phyloP scores from a whole-genome alignment of 257 asterid species.

The Ilex asprella region DNA sequence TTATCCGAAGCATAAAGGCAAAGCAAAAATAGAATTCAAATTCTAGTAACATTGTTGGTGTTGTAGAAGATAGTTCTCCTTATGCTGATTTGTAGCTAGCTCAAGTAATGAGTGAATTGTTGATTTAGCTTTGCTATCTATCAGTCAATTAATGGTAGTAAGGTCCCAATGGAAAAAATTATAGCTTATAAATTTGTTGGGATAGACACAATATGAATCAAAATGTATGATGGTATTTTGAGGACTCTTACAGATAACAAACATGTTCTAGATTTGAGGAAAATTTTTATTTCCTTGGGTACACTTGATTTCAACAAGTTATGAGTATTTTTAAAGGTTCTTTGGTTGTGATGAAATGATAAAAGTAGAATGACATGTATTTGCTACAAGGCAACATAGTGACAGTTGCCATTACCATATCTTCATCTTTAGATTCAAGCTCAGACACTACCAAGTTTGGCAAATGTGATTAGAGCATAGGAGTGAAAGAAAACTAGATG shows the following conservation, averaged over 20 bases:
- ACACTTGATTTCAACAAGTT: not conserved
- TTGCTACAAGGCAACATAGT: not conserved
- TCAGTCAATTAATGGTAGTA: not conserved
- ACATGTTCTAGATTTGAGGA: too few species aligned
- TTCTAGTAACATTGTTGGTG: not conserved
- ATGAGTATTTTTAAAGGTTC: not conserved
- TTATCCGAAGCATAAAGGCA: not conserved
- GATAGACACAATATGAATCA: not conserved
- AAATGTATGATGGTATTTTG: not conserved
- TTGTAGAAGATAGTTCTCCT: not conserved
- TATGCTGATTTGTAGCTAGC: not conserved
- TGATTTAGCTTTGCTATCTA: not conserved
- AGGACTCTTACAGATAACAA: not conserved
- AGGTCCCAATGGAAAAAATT: not conserved
- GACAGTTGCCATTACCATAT: too few species aligned
- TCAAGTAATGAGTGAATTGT: not conserved
- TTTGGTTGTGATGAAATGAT: not conserved
- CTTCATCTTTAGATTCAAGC: too few species aligned
- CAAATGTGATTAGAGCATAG: not conserved
- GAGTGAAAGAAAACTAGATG: not conserved
- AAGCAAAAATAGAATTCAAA: not conserved
- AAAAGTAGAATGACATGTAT: too few species aligned
- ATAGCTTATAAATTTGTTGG: not conserved
- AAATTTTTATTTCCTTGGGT: too few species aligned
- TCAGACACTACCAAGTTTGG: too few species aligned